Conservation (phyloP, 805 yeast species). For the Yarrowia bubula region DNA sequence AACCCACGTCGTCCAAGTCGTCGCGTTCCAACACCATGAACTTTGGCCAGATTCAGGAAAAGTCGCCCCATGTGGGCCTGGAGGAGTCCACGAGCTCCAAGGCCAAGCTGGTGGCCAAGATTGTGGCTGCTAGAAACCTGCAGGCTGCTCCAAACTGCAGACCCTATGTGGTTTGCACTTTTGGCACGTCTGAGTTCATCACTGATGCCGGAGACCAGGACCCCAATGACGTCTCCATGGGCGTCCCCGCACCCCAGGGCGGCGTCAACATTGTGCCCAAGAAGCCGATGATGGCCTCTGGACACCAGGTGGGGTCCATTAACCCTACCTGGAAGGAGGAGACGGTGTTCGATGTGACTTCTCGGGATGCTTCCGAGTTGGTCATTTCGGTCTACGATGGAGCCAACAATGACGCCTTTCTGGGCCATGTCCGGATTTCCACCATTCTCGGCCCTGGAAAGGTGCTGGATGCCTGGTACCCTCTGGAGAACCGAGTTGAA, state of each 20-base stretch:
- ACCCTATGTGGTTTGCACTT: slow-evolving; percentile 49
- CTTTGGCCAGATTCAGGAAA: slow-evolving; percentile 27
- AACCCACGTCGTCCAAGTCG: not conserved
- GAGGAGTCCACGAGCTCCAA: slow-evolving; percentile 18
- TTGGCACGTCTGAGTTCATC: slow-evolving; percentile 61
- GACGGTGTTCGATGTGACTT: slow-evolving; percentile 84
- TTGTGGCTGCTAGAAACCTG: slow-evolving; percentile 75
- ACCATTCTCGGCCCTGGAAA: slow-evolving; percentile 49
- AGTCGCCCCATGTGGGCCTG: slow-evolving; percentile 20
- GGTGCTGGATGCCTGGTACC: slow-evolving; percentile 65
- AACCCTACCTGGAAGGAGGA: slow-evolving; percentile 91
- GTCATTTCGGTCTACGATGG: slow-evolving; percentile 92
- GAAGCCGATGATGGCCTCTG: slow-evolving; percentile 15
- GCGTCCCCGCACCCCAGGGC: not conserved
- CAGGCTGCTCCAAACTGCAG: slow-evolving; percentile 54
- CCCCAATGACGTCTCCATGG: slow-evolving; percentile 21
- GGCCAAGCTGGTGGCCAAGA: slow-evolving; percentile 66
- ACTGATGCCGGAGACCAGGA: slow-evolving; percentile 52
- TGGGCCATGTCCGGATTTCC: slow-evolving; percentile 76
- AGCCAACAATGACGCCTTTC: slow-evolving; percentile 71
- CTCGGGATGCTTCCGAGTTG: slow-evolving; percentile 73
- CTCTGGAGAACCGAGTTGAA: slow-evolving; percentile 65
- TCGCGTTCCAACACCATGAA: slow-evolving; percentile 24
- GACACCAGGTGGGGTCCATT: slow-evolving; percentile 35
- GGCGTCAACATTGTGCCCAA: slow-evolving; percentile 21